phyloP scores from a whole-genome alignment of 768 basidiomycete species.

The Dacryopinax primogenitus region DNA sequence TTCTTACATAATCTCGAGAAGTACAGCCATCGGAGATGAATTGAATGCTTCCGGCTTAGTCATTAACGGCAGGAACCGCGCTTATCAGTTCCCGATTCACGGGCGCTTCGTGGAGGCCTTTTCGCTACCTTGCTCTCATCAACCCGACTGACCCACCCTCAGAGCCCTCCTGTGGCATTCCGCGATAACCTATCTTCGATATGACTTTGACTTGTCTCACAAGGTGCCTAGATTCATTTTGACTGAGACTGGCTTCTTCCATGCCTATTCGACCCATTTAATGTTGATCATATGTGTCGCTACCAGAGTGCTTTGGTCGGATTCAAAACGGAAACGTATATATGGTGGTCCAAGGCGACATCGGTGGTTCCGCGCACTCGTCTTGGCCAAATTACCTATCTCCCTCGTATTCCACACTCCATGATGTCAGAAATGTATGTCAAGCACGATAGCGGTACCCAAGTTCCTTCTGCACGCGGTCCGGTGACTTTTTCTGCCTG shows the following conservation, averaged over 20 bases:
- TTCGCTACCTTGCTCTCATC: too few relatives aligned
- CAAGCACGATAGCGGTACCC: too few relatives aligned
- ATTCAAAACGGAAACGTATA: constrained; percentile 7
- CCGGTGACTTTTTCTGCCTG: too few relatives aligned
- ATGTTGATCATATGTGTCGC: background rate
- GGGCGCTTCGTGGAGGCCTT: background rate
- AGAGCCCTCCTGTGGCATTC: background rate
- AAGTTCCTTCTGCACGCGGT: too few relatives aligned
- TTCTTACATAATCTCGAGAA: background rate
- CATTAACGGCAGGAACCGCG: constrained; percentile 3
- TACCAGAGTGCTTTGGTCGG: background rate
- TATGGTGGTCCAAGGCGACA: too few relatives aligned
- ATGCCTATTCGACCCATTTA: background rate
- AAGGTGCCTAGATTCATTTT: background rate
- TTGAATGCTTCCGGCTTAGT: background rate
- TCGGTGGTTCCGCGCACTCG: background rate
- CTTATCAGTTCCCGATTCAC: background rate
- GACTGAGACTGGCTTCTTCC: background rate
- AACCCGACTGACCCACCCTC: too few relatives aligned
- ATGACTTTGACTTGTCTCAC: background rate
- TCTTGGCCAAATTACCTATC: background rate
- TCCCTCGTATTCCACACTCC: background rate
- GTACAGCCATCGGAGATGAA: background rate
- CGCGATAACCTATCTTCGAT: background rate
- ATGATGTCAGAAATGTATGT: too few relatives aligned